Evolutionary conservation across 1,139 yeast species (phyloP).

Genomic region (Sugiyamaella neomexicana): DNA sequence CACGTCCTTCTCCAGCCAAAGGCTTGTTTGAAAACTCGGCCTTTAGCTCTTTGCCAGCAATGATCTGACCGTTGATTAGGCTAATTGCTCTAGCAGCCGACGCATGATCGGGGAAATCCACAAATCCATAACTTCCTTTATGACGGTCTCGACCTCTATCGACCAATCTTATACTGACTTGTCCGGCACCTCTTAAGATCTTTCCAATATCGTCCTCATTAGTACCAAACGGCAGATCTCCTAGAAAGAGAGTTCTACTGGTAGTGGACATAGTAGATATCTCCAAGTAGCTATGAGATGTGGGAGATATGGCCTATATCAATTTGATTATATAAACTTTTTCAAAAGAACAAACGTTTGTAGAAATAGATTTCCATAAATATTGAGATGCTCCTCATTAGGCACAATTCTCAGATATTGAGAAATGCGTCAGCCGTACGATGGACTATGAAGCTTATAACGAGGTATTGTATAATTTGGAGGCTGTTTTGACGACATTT

Average conservation of each 20-base stretch:
- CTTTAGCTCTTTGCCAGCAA: constrained; percentile 69
- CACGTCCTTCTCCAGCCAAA: constrained; percentile 11
- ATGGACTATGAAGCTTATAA: too few species aligned
- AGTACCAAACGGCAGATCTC: constrained; percentile 70
- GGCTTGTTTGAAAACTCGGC: constrained; percentile 57
- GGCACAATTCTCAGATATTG: not conserved
- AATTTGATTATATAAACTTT: too few species aligned
- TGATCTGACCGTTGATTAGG: constrained; percentile 73
- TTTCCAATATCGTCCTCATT: constrained; percentile 89
- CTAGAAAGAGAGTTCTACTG: constrained; percentile 37
- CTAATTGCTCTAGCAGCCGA: constrained; percentile 94
- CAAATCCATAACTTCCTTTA: constrained; percentile 83
- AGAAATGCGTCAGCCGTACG: too few species aligned
- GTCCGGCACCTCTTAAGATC: constrained; percentile 47
- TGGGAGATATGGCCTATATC: not conserved
- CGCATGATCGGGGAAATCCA: constrained; percentile 69
- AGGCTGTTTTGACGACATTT: too few species aligned
- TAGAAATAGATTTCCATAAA: too few species aligned
- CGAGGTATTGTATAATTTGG: too few species aligned
- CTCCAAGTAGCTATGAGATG: not conserved
- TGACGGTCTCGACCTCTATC: constrained; percentile 86
- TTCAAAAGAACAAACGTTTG: too few species aligned
- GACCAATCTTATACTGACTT: constrained; percentile 61
- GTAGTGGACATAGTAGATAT: constrained; percentile 1
- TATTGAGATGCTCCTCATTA: not conserved